Percentiles rank a stretch among this genome's conserved stretches.
Conservation (phyloP, 176 grass and related monocot species). For the Oryza rufipogon region DNA sequence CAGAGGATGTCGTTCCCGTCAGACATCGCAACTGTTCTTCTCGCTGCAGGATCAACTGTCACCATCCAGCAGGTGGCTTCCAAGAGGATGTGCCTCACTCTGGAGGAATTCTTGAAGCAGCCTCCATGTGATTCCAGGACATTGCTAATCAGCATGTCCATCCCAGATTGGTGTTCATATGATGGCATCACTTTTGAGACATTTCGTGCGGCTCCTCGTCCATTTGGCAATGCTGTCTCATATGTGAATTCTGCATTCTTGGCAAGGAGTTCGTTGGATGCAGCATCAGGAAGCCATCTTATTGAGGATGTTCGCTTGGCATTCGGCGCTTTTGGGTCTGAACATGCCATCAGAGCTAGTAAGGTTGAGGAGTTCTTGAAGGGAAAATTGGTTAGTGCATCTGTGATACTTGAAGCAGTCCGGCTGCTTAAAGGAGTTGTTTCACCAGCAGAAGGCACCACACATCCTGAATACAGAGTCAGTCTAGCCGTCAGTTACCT, state of each 20-base stretch:
- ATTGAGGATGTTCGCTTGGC: conserved; percentile 66
- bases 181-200: conserved; percentile 66
- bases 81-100: conserved; percentile 43
- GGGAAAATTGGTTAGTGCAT: conserved; percentile 56
- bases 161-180: conserved; percentile 58
- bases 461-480: conserved; percentile 67
- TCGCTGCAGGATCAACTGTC: conserved; percentile 55
- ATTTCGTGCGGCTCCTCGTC: conserved; percentile 71
- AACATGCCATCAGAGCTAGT: conserved; percentile 66
- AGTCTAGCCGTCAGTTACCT: conserved; percentile 76
- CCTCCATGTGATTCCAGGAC: conserved; percentile 64
- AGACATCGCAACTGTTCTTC: conserved; percentile 75
- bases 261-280: conserved; percentile 47
- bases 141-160: conserved; percentile 67
- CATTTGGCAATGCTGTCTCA: conserved; percentile 83
- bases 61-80: conserved; percentile 48
- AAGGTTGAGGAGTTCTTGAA: conserved; percentile 78
- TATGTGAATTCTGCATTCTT: conserved; percentile 87
- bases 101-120: conserved; percentile 82
- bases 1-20: conserved; percentile 66
- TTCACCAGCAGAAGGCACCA: conserved; percentile 59
- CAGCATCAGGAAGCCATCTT: conserved; percentile 41
- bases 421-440: conserved; percentile 56
- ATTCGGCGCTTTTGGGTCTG: conserved; percentile 68
- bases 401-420: conserved; percentile 62